A percentile compares a stretch with the other conserved stretches of the same genome.
Conservation (phyloP, 2,329 filamentous ascomycete species). For the Leptographium wingfieldii region DNA sequence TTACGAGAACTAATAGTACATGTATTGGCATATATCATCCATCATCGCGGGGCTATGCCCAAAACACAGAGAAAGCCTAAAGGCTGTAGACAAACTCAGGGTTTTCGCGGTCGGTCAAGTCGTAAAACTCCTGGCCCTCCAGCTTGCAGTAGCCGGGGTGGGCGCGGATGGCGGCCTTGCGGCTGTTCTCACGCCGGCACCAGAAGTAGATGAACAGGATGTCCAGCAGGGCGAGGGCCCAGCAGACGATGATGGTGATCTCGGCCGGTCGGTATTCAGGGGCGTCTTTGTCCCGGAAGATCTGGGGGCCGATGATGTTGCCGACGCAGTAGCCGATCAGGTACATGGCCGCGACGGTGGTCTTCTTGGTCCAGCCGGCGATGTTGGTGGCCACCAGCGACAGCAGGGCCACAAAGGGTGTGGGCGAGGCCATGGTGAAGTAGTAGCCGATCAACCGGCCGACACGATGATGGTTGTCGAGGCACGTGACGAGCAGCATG, state of each 20-base stretch:
- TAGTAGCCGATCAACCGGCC: slow-evolving; percentile 54
- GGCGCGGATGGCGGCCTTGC: slow-evolving; percentile 40
- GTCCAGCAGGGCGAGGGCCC: slow-evolving; percentile 32
- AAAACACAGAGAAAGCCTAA: slow-evolving; percentile 15
- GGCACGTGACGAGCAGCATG: slow-evolving; percentile 50
- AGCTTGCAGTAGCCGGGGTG: slow-evolving; percentile 45
- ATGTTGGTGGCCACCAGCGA: slow-evolving; percentile 51
- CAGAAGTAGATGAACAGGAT: slow-evolving; percentile 46
- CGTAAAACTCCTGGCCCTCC: slow-evolving; percentile 55
- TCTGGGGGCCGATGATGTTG: slow-evolving; percentile 42
- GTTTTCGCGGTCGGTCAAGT: slow-evolving; percentile 55
- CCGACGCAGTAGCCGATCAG: slow-evolving; percentile 38
- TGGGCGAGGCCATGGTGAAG: slow-evolving; percentile 46
- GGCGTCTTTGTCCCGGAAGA: slow-evolving; percentile 41
- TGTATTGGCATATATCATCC: background rate
- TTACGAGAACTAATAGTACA: background rate
- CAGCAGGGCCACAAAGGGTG: slow-evolving; percentile 50
- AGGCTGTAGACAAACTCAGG: slow-evolving; percentile 49
- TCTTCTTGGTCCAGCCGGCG: slow-evolving; percentile 45
- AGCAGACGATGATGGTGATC: slow-evolving; percentile 50
- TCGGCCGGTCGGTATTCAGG: slow-evolving; percentile 51
- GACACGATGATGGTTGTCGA: slow-evolving; percentile 42
- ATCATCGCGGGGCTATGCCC: too few species aligned
- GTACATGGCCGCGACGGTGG: slow-evolving; percentile 41
- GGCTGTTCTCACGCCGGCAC: slow-evolving; percentile 44